phyloP scores from a whole-genome alignment of 805 yeast species.

The Saturnispora bothae region DNA sequence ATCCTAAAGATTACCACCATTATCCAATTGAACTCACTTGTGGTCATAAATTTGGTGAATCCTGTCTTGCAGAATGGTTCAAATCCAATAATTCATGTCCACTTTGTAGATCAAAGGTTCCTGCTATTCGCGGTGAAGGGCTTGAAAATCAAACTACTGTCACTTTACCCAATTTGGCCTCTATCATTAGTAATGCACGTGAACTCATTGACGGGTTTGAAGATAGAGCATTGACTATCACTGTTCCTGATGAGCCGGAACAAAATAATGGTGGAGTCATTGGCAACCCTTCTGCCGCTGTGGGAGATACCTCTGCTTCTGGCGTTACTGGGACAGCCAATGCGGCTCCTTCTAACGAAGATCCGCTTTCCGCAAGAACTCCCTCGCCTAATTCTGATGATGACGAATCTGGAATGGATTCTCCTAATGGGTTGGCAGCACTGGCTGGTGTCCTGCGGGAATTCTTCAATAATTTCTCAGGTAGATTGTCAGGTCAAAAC shows the following conservation, averaged over 20 bases:
- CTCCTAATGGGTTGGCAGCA: slow-evolving; percentile 7
- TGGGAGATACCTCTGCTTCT: background rate
- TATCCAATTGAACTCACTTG: slow-evolving; percentile 71
- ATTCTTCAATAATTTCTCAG: slow-evolving; percentile 3
- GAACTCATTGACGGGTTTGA: slow-evolving; percentile 23
- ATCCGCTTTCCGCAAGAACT: background rate
- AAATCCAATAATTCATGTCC: slow-evolving; percentile 71
- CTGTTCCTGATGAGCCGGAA: slow-evolving; percentile 1
- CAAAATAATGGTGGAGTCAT: background rate
- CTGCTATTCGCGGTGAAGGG: slow-evolving; percentile 20
- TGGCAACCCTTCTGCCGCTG: background rate
- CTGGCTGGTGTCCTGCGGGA: slow-evolving; percentile 8
- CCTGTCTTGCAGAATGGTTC: slow-evolving; percentile 83
- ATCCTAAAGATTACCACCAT: slow-evolving; percentile 35
- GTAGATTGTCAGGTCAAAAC: slow-evolving; percentile 2
- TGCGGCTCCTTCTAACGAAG: background rate
- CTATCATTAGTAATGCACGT: slow-evolving; percentile 25
- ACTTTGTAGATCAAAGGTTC: slow-evolving; percentile 57
- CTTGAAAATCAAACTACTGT: slow-evolving; percentile 21
- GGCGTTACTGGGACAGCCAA: background rate
- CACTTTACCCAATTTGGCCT: slow-evolving; percentile 28
- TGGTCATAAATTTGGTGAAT: slow-evolving; percentile 74
- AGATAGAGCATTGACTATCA: slow-evolving; percentile 18
- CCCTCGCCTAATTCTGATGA: background rate
- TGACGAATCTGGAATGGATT: background rate